Conservation (phyloP, 768 basidiomycete species). For the Vishniacozyma victoriae region DNA sequence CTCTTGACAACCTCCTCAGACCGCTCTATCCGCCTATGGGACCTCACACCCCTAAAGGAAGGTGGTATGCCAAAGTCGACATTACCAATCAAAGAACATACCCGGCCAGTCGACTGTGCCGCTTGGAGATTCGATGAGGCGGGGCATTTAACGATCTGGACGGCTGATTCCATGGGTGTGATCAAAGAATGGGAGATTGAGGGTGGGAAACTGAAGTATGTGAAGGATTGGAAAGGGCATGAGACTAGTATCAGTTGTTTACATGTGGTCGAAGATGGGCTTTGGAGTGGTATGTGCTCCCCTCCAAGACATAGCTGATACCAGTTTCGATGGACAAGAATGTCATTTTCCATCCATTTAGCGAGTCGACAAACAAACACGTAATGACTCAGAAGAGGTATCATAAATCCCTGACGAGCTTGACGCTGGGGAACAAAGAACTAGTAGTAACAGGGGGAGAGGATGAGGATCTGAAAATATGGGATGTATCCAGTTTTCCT, state of each 20-base stretch:
- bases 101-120: constrained; percentile 77
- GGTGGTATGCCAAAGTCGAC: constrained; percentile 46
- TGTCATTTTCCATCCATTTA: constrained; percentile 56
- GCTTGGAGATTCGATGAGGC: constrained; percentile 52
- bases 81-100: constrained; percentile 74
- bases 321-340: constrained; percentile 86
- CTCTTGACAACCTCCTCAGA: constrained; percentile 86
- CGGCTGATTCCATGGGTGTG: constrained; percentile 86
- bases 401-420: too few relatives aligned
- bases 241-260: constrained; percentile 79
- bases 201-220: constrained; percentile 45
- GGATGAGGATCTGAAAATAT: constrained; percentile 76
- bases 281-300: constrained; percentile 73
- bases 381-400: too few relatives aligned
- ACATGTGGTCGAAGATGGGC: constrained; percentile 58
- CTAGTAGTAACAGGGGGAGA: constrained; percentile 70
- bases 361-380: constrained; percentile 6
- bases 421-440: constrained; percentile 57
- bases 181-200: constrained; percentile 74
- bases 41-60: constrained; percentile 36
- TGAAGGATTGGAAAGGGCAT: constrained; percentile 55
- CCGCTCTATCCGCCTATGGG: constrained; percentile 83
- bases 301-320: neutral
- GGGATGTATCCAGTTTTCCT: constrained; percentile 64
- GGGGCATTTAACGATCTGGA: constrained; percentile 55